Evolutionary conservation across 768 basidiomycete species (phyloP).

Genomic region (Hygrocybe punicea): DNA sequence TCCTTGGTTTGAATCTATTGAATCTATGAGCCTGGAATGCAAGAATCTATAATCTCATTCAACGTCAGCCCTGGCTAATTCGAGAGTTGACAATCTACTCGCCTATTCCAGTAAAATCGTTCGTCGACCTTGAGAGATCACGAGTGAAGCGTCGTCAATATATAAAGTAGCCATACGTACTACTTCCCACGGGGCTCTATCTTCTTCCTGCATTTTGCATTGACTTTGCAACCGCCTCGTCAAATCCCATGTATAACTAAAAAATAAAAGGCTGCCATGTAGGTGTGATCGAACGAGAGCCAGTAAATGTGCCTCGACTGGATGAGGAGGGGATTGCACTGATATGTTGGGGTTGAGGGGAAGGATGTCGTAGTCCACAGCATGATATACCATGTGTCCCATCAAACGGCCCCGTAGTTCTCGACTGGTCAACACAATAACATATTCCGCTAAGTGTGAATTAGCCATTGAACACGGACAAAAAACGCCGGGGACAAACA

Average conservation of each 20-base stretch:
- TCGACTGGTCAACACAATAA: constrained; percentile 83
- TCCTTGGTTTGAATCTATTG: constrained; percentile 45
- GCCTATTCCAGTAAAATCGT: constrained; percentile 98
- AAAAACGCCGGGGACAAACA: constrained; percentile 44
- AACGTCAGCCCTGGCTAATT: constrained; percentile 47
- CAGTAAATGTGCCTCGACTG: constrained; percentile 84
- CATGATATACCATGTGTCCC: constrained; percentile 83
- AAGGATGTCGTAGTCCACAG: constrained; percentile 87
- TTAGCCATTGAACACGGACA: not conserved
- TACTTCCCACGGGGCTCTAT: constrained; percentile 70
- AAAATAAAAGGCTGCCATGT: constrained; percentile 74
- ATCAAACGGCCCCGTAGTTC: constrained; percentile 74
- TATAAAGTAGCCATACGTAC: constrained; percentile 42
- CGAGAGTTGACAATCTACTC: constrained; percentile 34
- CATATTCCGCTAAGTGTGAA: constrained; percentile 73
- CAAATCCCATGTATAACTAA: constrained; percentile 88
- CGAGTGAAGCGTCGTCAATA: not conserved
- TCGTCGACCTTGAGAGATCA: constrained; percentile 62
- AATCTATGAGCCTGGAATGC: constrained; percentile 39
- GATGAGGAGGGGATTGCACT: constrained; percentile 66
- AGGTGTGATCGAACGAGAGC: constrained; percentile 85
- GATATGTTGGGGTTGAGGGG: constrained; percentile 75
- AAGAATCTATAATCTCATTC: constrained; percentile 41
- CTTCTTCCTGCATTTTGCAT: constrained; percentile 50
- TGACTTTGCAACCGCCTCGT: constrained; percentile 86